Base-by-base conservation (phyloP, 495 filamentous ascomycete species). In the Amniculicola lignicola region DNA sequence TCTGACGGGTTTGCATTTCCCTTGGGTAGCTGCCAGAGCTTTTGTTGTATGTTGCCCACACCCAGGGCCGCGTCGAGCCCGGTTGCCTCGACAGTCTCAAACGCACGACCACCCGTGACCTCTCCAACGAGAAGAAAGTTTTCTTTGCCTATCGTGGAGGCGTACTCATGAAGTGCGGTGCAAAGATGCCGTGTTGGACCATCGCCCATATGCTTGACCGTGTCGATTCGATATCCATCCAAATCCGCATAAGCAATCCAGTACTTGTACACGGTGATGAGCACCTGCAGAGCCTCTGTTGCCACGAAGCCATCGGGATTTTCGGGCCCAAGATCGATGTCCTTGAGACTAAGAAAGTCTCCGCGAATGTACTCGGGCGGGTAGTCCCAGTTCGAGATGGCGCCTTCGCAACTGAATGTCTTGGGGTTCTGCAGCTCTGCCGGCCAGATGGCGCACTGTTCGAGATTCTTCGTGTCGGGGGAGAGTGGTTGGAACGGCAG, bases 131-230 rank as follows among this genome's bases (percentile, higher is more conserved):
- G 55, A 15, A 63, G 48, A 43, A 61, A 66, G 51, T 64, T 66
- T 15, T 66, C 61, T 29, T 66, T 66, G 0, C 63, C 60, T 7
- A 63, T 18, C 14, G 27, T 7, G 4, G 46, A 28, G 3, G 63
- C 46, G 43, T 61, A 66, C 39, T 66, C 63, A 24, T 64, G 60
- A 16, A 64, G 55, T 3, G 22, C 35, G 22, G 63, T 57, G 41
- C 41, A 53, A 22, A 66, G 61, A 33, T 63, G 54, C 12, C 63
- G 43, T 2, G 63, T 64, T 37, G 63, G 63, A 7, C 63, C 63
- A 39, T 60, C 44, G 3, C 63, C 63, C 63, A 66, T 66, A 29
- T 66, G 63, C 36, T 64, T 66, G n/a, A 66, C 63, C 1, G 63
- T 66, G 27, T 66, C 63, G 42, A 66, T 61, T 4, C 63, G 49